A percentile compares a stretch with the other conserved stretches of the same genome.
phyloP scores from a whole-genome alignment of 306 rosid genomes.

The Quercus parvula region DNA sequence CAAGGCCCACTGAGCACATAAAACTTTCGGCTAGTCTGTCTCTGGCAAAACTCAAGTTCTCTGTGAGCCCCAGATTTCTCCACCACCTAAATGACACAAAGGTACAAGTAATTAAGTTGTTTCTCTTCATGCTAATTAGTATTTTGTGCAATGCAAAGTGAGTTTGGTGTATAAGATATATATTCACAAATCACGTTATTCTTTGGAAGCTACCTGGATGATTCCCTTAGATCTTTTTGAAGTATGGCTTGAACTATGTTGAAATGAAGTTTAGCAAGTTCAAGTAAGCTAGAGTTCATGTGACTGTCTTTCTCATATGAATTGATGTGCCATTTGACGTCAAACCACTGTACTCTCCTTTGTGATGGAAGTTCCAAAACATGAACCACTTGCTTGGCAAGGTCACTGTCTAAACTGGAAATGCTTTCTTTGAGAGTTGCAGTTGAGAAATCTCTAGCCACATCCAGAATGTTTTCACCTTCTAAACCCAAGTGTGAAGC shows the following conservation, averaged over 20 bases:
- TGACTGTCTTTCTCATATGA: constrained; percentile 6
- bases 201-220: constrained; percentile 33
- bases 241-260: constrained; percentile 42
- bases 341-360: constrained; percentile 64
- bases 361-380: constrained; percentile 49
- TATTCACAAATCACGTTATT: background rate
- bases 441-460: constrained; percentile 4
- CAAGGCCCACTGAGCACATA: constrained; percentile 55
- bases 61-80: constrained; percentile 45
- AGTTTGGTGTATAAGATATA: background rate
- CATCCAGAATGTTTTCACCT: constrained; percentile 21
- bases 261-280: constrained; percentile 46
- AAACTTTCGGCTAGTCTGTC: constrained; percentile 67
- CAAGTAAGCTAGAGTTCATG: constrained; percentile 20
- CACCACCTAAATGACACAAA: constrained; percentile 52
- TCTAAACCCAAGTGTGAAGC: constrained; percentile 27
- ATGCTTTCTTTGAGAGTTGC: constrained; percentile 1
- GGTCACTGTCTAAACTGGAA: background rate
- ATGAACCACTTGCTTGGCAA: constrained; percentile 24
- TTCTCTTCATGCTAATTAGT: no score
- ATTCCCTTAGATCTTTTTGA: constrained; percentile 48
- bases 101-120: no score
- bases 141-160: background rate
- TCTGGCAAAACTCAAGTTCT: constrained; percentile 50
- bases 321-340: constrained; percentile 46